Conservation (phyloP, 2,329 filamentous ascomycete species). For the Diaporthe vexans region DNA sequence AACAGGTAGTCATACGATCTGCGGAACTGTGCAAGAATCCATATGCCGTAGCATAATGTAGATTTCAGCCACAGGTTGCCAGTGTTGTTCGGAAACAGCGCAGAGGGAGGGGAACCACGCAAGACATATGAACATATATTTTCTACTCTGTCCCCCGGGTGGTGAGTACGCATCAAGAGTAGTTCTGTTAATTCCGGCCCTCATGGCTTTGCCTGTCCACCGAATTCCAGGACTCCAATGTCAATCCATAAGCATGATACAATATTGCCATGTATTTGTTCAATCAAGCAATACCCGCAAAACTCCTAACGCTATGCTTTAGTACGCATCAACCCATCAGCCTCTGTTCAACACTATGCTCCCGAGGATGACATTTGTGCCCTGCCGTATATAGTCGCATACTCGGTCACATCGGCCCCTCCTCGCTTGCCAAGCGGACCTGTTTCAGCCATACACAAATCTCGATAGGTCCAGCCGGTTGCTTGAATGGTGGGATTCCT, state of each 20-base stretch:
- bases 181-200: neutral
- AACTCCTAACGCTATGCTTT: constrained; percentile 40
- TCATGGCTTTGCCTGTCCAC: neutral
- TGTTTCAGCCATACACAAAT: constrained; percentile 58
- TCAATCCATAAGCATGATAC: neutral
- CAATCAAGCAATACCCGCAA: constrained; percentile 21
- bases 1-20: neutral
- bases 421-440: neutral
- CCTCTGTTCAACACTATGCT: too few species aligned
- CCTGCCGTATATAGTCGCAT: neutral
- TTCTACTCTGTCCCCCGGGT: neutral
- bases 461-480: constrained; percentile 62
- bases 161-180: neutral
- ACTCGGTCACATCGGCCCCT: neutral
- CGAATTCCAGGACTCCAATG: neutral
- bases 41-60: neutral
- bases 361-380: neutral
- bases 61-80: neutral
- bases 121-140: neutral
- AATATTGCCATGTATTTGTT: neutral
- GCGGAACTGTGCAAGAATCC: too few species aligned
- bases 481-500: neutral
- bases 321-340: neutral
- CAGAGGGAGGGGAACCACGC: neutral
- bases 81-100: too few species aligned